Evolutionary conservation across 768 basidiomycete genomes (phyloP), one percentile per base, ranked within the genome.

Genomic region (Tulasnella sp.): DNA sequence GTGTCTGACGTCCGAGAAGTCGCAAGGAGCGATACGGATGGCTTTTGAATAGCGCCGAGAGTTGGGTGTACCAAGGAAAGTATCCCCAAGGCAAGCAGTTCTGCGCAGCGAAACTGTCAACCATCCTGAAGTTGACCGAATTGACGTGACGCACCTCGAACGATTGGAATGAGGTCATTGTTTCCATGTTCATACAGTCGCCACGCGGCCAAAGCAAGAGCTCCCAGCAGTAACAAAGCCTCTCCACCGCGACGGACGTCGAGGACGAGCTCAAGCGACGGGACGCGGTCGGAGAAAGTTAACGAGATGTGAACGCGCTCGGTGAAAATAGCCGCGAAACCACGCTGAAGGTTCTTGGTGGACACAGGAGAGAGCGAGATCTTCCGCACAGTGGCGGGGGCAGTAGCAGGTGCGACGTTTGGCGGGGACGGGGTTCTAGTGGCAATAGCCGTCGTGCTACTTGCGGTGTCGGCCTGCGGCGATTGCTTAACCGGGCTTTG

Each of bases 241-340:
- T 90, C 86, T 9, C 75, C 77, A 19, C 80, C 73, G 60, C 77
- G 75, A 60, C 83, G 72, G 27, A 76, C 69, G 61, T 86, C 83
- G 27, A 83, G 74, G n/a, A 72, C 72, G 62, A 84, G 75, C 32
- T 67, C 70, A 69, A 34, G 32, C n/a, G n/a, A n/a, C 31, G 39
- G 35, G 25, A 43, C 46, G 25, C 19, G 59, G 8, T 21, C 50
- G 42, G 12, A 29, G 21, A 12, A 27, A 11, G 27, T 39, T 50
- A 51, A 41, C 7, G 37, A 49, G 25, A 39, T 31, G 14, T 21
- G 46, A 14, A 39, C 9, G n/a, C 31, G 58, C 8, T 59, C 49
- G 27, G 27, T 45, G 51, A 53, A 53, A 36, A 36, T 25, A 15
- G 45, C 45, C 45, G 45, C 27, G 9, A 31, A 29, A 23, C 23